Conservation (phyloP, 306 rosid genomes). For the Abrus pulchellus region DNA sequence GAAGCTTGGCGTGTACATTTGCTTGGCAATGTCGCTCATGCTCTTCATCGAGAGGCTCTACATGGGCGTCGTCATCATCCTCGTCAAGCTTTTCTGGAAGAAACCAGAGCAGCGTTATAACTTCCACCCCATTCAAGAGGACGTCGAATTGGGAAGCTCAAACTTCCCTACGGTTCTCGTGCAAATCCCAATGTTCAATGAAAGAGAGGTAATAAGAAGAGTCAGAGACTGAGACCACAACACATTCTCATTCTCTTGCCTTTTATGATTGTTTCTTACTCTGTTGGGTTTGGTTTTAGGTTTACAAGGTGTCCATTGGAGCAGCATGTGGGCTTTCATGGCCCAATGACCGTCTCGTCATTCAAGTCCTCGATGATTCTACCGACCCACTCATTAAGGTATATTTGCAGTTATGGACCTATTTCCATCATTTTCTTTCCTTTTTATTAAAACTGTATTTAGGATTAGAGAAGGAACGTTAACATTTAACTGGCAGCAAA, state of each 20-base stretch:
- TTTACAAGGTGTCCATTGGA: conserved; percentile 91
- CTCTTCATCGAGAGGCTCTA: conserved; percentile 82
- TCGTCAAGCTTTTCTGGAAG: conserved; percentile 82
- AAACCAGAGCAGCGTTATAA: conserved; percentile 83
- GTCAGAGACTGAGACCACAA: no score
- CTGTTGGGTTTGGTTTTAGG: conserved; percentile 53
- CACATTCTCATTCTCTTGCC: no score
- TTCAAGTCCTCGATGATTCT: conserved; percentile 93
- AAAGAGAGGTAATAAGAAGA: conserved; percentile 64
- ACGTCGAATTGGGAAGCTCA: conserved; percentile 71
- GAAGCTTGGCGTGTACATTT: conserved; percentile 60
- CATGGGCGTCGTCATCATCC: conserved; percentile 84
- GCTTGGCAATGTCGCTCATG: conserved; percentile 83
- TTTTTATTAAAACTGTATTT: no score
- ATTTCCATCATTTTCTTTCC: no score
- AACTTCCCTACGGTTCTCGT: conserved; percentile 77
- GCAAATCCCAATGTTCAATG: conserved; percentile 96
- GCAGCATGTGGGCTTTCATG: conserved; percentile 94
- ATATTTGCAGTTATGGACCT: conserved; percentile 14
- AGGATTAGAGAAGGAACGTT: no score
- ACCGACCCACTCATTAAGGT: conserved; percentile 87
- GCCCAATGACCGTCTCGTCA: conserved; percentile 91
- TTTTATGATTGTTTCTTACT: neutral
- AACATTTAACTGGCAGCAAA: conserved; percentile 59
- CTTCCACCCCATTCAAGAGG: conserved; percentile 71